A percentile compares a stretch with the other conserved stretches of the same genome.
phyloP scores from a whole-genome alignment of 2,329 filamentous ascomycete species.

The Clarireedia paspali region DNA sequence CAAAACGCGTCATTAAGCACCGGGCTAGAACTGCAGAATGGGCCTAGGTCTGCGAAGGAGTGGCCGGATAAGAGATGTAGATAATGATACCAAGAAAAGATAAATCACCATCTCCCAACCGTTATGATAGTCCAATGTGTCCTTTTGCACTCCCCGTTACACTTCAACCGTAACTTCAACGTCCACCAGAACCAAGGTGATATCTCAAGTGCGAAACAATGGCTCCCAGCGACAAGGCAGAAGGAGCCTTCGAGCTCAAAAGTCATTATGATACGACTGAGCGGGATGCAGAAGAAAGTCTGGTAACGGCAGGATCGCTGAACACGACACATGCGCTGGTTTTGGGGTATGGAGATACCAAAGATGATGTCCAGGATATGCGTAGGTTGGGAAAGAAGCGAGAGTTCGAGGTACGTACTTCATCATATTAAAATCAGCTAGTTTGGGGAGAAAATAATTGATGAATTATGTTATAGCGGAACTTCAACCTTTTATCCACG shows the following conservation, averaged over 20 bases:
- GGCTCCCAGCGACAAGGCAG: neutral
- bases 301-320: constrained; percentile 4
- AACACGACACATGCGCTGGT: neutral
- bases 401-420: constrained; percentile 21
- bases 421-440: neutral
- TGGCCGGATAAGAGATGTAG: neutral
- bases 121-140: neutral
- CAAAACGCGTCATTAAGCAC: neutral
- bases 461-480: constrained; percentile 24
- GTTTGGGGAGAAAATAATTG: neutral
- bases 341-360: constrained; percentile 19
- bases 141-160: neutral
- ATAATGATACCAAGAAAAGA: neutral
- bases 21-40: too few relatives aligned
- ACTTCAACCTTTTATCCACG: constrained; percentile 36
- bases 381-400: constrained; percentile 27
- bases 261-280: neutral
- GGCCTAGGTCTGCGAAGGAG: neutral
- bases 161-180: neutral
- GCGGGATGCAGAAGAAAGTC: constrained; percentile 4
- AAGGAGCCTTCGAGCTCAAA: neutral
- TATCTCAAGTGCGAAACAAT: neutral
- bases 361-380: constrained; percentile 31
- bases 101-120: neutral
- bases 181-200: too few relatives aligned